Base-by-base conservation (phyloP, 2,329 filamentous ascomycete species). In the Fulvia fulva region DNA sequence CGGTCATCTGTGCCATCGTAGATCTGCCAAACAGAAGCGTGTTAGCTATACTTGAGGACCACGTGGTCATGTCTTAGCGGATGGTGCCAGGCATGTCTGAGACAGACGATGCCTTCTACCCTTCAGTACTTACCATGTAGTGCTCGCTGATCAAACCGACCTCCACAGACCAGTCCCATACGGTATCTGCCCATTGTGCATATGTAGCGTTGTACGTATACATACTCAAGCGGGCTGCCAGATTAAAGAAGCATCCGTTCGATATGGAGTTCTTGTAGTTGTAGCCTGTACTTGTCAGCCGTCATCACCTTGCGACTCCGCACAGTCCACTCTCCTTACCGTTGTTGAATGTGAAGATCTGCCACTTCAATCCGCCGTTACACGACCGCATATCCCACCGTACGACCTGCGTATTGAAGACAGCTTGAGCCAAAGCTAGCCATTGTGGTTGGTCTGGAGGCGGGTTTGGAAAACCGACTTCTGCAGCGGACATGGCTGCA, bases 161-260 rank as follows among this genome's bases (percentile, higher is more conserved):
- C 1, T 73, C 71, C 9, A 53, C 56, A 6, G 64, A 63, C 73
- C 73, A 75, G 55, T 73, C 66, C 66, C 67, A 75, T 52, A 65
- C 65, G 51, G 62, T 67, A 52, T 75, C 73, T 1, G 82, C 82
- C 85, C 87, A 89, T 67, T 89, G 81, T 75, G 78, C 62, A 65
- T 88, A 89, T 0, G 81, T 86, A 56, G 62, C n/a, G 57, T 74
- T 76, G n/a, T 69, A 67, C 9, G 75, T 76, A 60, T 76, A 77
- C 28, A 69, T 68, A 2, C 67, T 74, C n/a, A 76, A 64, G 22
- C 75, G 67, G 9, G 80, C 75, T 7, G 75, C 77, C 12, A 82
- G 67, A 60, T 81, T 77, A 70, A 82, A 81, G 68, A 81, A 80
- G 51, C 77, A 76, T 28, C 78, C 80, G 60, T 82, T 81, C 14